A percentile compares a stretch with the other conserved stretches of the same genome.
Evolutionary conservation across 345 rosid species (phyloP).

Genomic region (Dipteronia dyeriana): DNA sequence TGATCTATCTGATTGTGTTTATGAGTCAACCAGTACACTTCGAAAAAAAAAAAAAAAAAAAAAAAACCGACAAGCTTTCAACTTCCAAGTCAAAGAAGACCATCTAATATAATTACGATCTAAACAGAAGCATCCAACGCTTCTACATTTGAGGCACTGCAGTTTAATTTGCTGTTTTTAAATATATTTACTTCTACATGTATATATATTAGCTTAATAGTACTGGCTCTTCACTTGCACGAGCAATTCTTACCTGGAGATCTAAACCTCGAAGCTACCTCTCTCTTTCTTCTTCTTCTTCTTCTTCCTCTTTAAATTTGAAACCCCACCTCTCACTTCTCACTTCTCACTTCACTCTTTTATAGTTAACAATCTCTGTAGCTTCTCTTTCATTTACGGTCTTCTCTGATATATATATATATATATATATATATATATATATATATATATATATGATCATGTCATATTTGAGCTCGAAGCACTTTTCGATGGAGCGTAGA

Average conservation of each 20-base stretch:
- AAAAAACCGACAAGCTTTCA: background rate
- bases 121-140: slow-evolving; percentile 55
- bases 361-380: background rate
- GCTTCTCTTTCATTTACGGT: background rate
- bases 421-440: no score
- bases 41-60: background rate
- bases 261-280: slow-evolving; percentile 61
- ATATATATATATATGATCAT: background rate
- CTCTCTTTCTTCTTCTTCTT: slow-evolving; percentile 40
- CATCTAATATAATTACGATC: background rate
- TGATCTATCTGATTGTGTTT: background rate
- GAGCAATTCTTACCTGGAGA: slow-evolving; percentile 50
- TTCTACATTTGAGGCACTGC: slow-evolving; percentile 38
- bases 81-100: background rate
- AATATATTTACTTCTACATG: no score
- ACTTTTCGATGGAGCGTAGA: slow-evolving; percentile 31
- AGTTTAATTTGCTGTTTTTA: slow-evolving; percentile 9
- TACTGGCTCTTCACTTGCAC: slow-evolving; percentile 28
- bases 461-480: slow-evolving; percentile 20
- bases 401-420: no score
- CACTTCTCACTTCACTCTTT: slow-evolving; percentile 15
- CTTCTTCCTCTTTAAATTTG: slow-evolving; percentile 20
- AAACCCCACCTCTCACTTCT: slow-evolving; percentile 21
- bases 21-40: background rate
- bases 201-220: background rate